Base-by-base conservation (phyloP, 495 filamentous ascomycete species). In the Daldinia bambusicola region DNA sequence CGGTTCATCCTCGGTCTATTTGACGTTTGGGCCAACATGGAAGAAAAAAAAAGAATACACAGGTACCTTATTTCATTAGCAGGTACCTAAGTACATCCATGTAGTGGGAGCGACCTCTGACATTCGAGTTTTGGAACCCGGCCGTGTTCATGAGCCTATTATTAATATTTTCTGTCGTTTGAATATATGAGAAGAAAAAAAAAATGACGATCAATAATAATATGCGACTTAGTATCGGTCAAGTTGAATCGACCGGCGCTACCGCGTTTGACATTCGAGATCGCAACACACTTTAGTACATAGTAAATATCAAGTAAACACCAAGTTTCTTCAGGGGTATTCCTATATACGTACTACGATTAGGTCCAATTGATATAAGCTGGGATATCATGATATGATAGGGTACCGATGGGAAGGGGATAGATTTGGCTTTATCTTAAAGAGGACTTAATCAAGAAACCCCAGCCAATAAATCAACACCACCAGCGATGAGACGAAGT, bases 381-480 rank as follows among this genome's bases (percentile, higher is more conserved):
- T 63, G 26, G 52, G 43, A 34, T 60, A 55, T 58, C 38, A 18
- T 56, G n/a, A 71, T 56, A 48, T 59, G 48, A 63, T 67, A 67
- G 63, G 64, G 36, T 72, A 67, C 64, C 59, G 60, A 55, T 45
- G 38, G 26, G 32, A 64, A 61, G 64, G 64, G 57, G 26, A 64
- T 20, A 43, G 37, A 56, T 50, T 52, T 61, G 55, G 60, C 31
- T 56, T 22, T 55, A 68, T 56, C 58, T 31, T 18, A 38, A 34
- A 37, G 14, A 18, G 31, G n/a, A 3, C 53, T 32, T 18, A 56
- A 56, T 36, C 16, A 34, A 4, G 31, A 22, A 37, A 37, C 20
- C 55, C 36, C 58, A 51, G 56, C 69, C 64, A 72, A 72, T 63
- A 55, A 63, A 30, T 58, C 63, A 50, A 37, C 55, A 48, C 60